Evolutionary conservation across 2,329 filamentous ascomycete species (phyloP), one percentile per base, ranked within the genome.

Genomic region (Diplodia mutila): DNA sequence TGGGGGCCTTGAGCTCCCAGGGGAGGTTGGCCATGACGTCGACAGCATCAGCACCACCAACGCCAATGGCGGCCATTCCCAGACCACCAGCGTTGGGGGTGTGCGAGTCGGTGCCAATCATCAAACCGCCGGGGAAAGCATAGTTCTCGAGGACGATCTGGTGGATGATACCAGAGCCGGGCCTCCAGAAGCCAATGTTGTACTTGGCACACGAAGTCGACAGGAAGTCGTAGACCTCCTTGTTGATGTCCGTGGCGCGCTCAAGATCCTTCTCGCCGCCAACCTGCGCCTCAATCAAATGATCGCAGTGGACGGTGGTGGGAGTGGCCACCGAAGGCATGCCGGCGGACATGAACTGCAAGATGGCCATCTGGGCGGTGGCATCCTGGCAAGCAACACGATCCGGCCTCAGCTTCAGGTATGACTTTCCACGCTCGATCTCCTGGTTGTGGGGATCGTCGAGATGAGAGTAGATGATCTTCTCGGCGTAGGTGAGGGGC

Each of bases 141-240:
- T 98, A 98, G 87, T 98, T 98, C 86, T 99, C 95, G 69, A 98
- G 89, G 71, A 98, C 84, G 78, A 98, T 98, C 86, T 98, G 95
- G 85, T 99, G 95, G 76, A 99, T 99, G 81, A 98, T 99, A 87
- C 95, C 95, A 80, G 94, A 97, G 75, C 95, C 95, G 72, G 95
- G 95, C 82, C 89, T 93, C 95, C 95, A 99, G 90, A 98, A 98
- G 86, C 95, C 95, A 81, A 98, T 98, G 87, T 98, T 94, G 87
- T 98, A 99, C 87, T 98, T 99, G 78, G 94, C 94, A 81, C 94
- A 98, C 72, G 94, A 91, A 71, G 90, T 90, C 70, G 93, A 88
- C 79, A 99, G 85, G 87, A 99, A 99, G 84, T 98, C 91, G 85
- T 98, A 99, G 75, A 99, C 95, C 83, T 98, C 94, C 87, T 96